Conservation (phyloP, 495 filamentous ascomycete species). For the Neurospora hispaniola region DNA sequence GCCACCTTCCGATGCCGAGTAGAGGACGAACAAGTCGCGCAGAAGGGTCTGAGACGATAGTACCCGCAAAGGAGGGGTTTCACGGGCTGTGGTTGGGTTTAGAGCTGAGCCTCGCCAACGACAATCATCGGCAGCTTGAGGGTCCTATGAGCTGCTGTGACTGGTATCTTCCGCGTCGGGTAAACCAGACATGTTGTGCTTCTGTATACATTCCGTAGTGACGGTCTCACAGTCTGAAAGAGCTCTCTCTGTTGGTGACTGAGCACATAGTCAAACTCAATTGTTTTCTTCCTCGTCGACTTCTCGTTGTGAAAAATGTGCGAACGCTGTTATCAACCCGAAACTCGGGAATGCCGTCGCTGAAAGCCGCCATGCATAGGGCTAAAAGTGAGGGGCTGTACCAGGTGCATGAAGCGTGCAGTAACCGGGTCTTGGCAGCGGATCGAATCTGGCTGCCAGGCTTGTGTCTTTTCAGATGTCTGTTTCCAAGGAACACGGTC, state of each 20-base stretch:
- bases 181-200: neutral
- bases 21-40: neutral
- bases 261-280: neutral
- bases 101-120: neutral
- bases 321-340: neutral
- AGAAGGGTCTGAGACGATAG: neutral
- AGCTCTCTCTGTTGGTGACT: neutral
- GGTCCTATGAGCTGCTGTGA: neutral
- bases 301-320: neutral
- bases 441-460: neutral
- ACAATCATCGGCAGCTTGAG: neutral
- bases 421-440: neutral
- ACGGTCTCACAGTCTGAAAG: neutral
- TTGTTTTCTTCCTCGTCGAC: neutral
- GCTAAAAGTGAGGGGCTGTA: constrained; percentile 17
- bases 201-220: neutral
- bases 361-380: constrained; percentile 11
- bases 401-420: neutral
- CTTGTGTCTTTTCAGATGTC: neutral
- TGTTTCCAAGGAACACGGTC: neutral
- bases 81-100: neutral
- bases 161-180: neutral
- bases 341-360: neutral
- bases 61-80: neutral
- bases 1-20: neutral